Base-by-base conservation (phyloP, 495 filamentous ascomycete species). In the Penicillium cinerascens region DNA sequence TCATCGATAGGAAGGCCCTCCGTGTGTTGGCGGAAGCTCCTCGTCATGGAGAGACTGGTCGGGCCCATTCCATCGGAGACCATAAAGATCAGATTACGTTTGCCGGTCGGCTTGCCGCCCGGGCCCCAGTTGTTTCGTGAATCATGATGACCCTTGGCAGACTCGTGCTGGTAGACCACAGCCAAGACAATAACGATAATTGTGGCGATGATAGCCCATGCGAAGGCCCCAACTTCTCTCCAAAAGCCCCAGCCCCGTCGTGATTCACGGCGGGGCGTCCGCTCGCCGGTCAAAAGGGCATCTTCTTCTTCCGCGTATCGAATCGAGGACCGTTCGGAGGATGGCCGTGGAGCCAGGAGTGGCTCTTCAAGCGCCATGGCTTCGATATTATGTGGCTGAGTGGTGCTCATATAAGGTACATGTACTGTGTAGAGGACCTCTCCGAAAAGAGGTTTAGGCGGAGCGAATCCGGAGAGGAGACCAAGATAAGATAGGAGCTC, bases 1-100 rank as follows among this genome's bases (percentile, higher is more conserved):
- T 95, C 80, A 49, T 84, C 82, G 49, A 79, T 72, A 3, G 87
- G 84, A 15, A 92, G 73, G 11, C 80, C 82, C 29, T 84, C 75
- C n/a, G 72, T 65, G 29, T 78, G 73, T 67, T 98, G 93, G 25
- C 83, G 78, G 73, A 89, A 97, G 62, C 81, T 84, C 42, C 93
- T 77, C 6, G 95, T 96, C 64, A 97, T 69, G 11, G 83, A 83
- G 21, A 97, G 78, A 65, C 89, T 92, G 18, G 92, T 88, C 3
- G 93, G 93, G 0, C 93, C 93, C 95, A 98, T 97, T 49, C 92
- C 93, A 64, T 98, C 93, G 0, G 89, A 95, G 8, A 98, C 95
- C 95, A 98, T 97, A 76, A 98, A 97, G 53, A 98, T 86, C 36
- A 97, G 70, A 63, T 97, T 98, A 21, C 87, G 79, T 71, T 97